Percentiles rank a stretch among this genome's conserved stretches.
phyloP scores from a whole-genome alignment of 2,329 filamentous ascomycete genomes.

The Xylariaceae sp. region DNA sequence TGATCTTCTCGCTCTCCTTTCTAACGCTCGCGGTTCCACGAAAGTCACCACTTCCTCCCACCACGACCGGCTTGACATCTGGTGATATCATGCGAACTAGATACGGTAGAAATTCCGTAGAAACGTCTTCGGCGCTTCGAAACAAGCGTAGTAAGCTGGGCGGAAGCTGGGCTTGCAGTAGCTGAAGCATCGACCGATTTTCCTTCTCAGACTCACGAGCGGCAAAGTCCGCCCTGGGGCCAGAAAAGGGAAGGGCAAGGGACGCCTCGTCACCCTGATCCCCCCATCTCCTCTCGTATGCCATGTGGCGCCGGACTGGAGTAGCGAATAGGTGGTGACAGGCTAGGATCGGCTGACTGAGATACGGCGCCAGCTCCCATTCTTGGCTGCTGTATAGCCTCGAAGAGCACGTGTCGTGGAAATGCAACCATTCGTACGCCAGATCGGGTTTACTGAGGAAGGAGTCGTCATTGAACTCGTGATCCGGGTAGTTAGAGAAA shows the following conservation, averaged over 20 bases:
- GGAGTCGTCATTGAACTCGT: conserved; percentile 88
- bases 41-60: conserved; percentile 62
- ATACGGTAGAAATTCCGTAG: conserved; percentile 79
- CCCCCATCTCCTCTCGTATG: conserved; percentile 43
- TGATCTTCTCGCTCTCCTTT: conserved; percentile 74
- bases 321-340: conserved; percentile 90
- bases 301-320: conserved; percentile 46
- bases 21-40: conserved; percentile 75
- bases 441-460: conserved; percentile 72
- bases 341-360: conserved; percentile 78
- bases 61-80: conserved; percentile 83
- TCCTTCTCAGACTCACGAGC: conserved; percentile 76
- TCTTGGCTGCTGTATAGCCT: conserved; percentile 79
- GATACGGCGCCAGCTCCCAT: conserved; percentile 85
- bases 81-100: conserved; percentile 78
- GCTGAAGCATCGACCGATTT: conserved; percentile 67
- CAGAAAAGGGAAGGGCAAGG: conserved; percentile 67
- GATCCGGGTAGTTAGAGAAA: conserved; percentile 78
- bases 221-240: conserved; percentile 72
- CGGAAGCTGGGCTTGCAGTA: conserved; percentile 66
- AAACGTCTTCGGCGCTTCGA: conserved; percentile 69
- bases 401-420: conserved; percentile 78
- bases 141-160: conserved; percentile 70
- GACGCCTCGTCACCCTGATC: conserved; percentile 42
- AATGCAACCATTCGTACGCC: conserved; percentile 93